These are phyloP conservation scores for Lodderomyces elongisporus DNA, from an alignment of 1,139 yeast species.

Conservation along the genomic window DNA sequence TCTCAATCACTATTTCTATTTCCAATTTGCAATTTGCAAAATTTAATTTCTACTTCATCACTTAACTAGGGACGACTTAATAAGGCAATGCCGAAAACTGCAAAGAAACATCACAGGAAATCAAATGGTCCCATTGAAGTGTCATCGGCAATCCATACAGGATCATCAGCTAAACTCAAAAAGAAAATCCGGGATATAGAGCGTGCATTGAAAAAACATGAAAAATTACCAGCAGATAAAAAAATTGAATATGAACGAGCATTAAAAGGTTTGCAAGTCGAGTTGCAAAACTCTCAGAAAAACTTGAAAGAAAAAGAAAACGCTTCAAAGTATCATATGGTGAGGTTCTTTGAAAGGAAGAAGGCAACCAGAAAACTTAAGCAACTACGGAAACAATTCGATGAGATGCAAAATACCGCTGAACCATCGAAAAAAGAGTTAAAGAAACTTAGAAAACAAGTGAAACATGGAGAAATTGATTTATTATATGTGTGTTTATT, in stretches of 20 bases:
- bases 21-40: too few species aligned
- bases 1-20: too few species aligned
- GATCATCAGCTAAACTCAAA: slow-evolving; percentile 55
- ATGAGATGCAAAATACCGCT: slow-evolving; percentile 32
- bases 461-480: slow-evolving; percentile 62
- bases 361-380: slow-evolving; percentile 77
- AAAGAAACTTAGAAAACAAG: slow-evolving; percentile 46
- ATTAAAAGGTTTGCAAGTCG: slow-evolving; percentile 63
- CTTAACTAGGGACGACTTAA: too few species aligned
- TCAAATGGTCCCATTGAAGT: slow-evolving; percentile 19
- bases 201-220: slow-evolving; percentile 55
- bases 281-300: slow-evolving; percentile 52
- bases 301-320: slow-evolving; percentile 50
- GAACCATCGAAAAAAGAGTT: slow-evolving; percentile 49
- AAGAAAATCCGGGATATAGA: slow-evolving; percentile 85
- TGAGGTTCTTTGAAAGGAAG: slow-evolving; percentile 83
- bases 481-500: slow-evolving; percentile 71
- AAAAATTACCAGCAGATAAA: slow-evolving; percentile 67
- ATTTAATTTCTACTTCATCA: too few species aligned
- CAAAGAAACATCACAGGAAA: slow-evolving; percentile 6
- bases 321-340: slow-evolving; percentile 88
- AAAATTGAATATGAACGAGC: slow-evolving; percentile 84
- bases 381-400: slow-evolving; percentile 50
- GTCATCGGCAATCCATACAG: slow-evolving; percentile 30
- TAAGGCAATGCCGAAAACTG: slow-evolving; percentile 2